Evolutionary conservation across 441 rosid species (phyloP).

Genomic region (Corymbia citriodora): DNA sequence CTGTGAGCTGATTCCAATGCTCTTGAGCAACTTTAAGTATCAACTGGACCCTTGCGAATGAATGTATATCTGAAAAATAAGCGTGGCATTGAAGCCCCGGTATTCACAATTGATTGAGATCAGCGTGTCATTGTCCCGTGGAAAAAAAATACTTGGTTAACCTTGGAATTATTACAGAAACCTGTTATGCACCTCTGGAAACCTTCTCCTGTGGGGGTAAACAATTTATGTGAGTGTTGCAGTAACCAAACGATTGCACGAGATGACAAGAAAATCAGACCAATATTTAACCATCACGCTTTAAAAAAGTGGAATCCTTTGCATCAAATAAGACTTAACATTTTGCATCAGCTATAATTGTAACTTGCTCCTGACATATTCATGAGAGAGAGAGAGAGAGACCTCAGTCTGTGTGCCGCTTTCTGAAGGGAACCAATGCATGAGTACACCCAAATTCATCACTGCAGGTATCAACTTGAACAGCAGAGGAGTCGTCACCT

Average conservation of each 20-base stretch:
- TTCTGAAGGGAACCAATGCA: conserved; percentile 83
- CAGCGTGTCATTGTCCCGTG: not conserved
- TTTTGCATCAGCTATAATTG: not conserved
- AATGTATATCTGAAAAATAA: not conserved
- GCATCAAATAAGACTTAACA: not conserved
- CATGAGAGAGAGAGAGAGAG: not conserved
- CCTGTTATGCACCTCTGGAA: conserved; percentile 62
- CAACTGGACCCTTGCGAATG: not conserved
- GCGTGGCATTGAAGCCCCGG: not conserved
- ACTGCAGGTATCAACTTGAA: conserved; percentile 81
- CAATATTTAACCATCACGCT: not conserved
- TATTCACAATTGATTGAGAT: conserved; percentile 11
- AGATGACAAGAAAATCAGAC: not conserved
- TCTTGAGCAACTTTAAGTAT: not conserved
- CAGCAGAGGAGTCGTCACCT: conserved; percentile 86
- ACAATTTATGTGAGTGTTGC: not conserved
- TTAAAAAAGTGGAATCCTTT: not conserved
- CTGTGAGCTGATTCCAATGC: not conserved
- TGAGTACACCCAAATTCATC: conserved; percentile 77
- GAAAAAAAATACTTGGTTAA: not conserved
- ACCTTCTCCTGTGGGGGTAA: conserved; percentile 55
- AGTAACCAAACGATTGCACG: not conserved
- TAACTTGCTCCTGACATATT: not conserved
- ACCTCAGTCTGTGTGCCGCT: conserved; percentile 55
- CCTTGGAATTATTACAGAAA: conserved; percentile 19